Percentiles rank a stretch among this genome's conserved stretches.
Evolutionary conservation across 495 filamentous ascomycete genomes (phyloP).

Genomic region (Geopyxis carbonaria): DNA sequence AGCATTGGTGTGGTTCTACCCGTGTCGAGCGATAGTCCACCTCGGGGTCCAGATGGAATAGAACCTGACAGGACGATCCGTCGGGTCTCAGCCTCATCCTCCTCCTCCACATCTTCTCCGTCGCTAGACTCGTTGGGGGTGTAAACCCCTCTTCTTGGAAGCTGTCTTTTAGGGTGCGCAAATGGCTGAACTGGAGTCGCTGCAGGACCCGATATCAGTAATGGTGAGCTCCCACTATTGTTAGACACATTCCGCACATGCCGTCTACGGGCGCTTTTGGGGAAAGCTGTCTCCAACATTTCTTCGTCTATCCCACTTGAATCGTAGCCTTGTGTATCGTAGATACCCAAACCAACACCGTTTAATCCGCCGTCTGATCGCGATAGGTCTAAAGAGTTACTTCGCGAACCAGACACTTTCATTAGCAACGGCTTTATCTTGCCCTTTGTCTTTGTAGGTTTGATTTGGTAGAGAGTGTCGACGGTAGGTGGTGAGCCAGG

Average conservation of each 20-base stretch:
- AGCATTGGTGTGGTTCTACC: slow-evolving; percentile 17
- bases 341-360: slow-evolving; percentile 24
- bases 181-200: slow-evolving; percentile 15
- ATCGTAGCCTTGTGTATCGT: slow-evolving; percentile 21
- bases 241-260: slow-evolving; percentile 15
- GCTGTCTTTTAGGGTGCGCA: slow-evolving; percentile 24
- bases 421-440: slow-evolving; percentile 26
- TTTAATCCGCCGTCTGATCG: slow-evolving; percentile 23
- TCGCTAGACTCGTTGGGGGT: slow-evolving; percentile 22
- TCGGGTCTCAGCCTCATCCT: slow-evolving; percentile 16
- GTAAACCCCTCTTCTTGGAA: slow-evolving; percentile 20
- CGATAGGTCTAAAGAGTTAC: slow-evolving; percentile 23
- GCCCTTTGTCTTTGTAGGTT: slow-evolving; percentile 16
- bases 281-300: slow-evolving; percentile 13
- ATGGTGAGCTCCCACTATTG: slow-evolving; percentile 16
- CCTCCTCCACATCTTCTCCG: slow-evolving; percentile 19
- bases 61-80: slow-evolving; percentile 19
- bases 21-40: not conserved
- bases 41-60: slow-evolving; percentile 10
- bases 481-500: slow-evolving; percentile 18
- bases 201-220: slow-evolving; percentile 12
- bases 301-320: slow-evolving; percentile 23
- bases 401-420: slow-evolving; percentile 22
- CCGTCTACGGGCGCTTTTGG: slow-evolving; percentile 13
- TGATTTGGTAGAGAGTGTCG: slow-evolving; percentile 11